Evolutionary conservation across 495 filamentous ascomycete genomes (phyloP).

Genomic region (Hyaloscypha hepaticicola): DNA sequence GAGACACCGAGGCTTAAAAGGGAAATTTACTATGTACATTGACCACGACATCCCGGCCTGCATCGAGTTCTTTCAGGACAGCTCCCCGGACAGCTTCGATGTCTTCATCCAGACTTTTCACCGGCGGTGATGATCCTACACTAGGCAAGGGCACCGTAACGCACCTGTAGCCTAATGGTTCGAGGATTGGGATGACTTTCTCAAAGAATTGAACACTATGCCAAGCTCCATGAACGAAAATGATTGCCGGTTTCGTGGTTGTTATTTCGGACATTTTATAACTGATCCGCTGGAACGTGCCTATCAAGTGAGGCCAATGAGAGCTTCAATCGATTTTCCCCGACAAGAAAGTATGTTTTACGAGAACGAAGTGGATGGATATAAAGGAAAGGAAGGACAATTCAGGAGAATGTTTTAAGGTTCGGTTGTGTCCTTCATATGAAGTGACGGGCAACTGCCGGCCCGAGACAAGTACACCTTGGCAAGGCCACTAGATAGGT

Average conservation of each 20-base stretch:
- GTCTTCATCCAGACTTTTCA: slow-evolving; percentile 15
- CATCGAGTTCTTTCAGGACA: slow-evolving; percentile 23
- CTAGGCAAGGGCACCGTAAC: slow-evolving; percentile 33
- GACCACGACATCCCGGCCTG: slow-evolving; percentile 19
- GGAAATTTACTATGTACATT: slow-evolving; percentile 12
- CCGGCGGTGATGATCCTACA: slow-evolving; percentile 7
- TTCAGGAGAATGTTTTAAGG: too few relatives aligned
- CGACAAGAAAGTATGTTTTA: neutral
- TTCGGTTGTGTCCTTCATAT: too few relatives aligned
- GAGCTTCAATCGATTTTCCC: neutral
- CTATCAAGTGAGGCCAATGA: neutral
- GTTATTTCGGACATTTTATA: neutral
- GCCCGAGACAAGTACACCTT: too few relatives aligned
- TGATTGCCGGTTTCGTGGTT: slow-evolving; percentile 25
- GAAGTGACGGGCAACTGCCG: too few relatives aligned
- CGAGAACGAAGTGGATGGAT: too few relatives aligned
- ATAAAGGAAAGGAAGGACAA: too few relatives aligned
- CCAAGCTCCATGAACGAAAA: slow-evolving; percentile 44
- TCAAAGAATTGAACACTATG: slow-evolving; percentile 36
- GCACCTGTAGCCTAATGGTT: slow-evolving; percentile 33
- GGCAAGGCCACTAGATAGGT: too few relatives aligned
- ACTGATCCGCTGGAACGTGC: neutral
- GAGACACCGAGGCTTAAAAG: neutral
- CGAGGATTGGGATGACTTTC: slow-evolving; percentile 32
- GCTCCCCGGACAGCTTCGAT: slow-evolving; percentile 16